phyloP scores from a whole-genome alignment of 2,329 filamentous ascomycete species.

The Emydomyces testavorans region DNA sequence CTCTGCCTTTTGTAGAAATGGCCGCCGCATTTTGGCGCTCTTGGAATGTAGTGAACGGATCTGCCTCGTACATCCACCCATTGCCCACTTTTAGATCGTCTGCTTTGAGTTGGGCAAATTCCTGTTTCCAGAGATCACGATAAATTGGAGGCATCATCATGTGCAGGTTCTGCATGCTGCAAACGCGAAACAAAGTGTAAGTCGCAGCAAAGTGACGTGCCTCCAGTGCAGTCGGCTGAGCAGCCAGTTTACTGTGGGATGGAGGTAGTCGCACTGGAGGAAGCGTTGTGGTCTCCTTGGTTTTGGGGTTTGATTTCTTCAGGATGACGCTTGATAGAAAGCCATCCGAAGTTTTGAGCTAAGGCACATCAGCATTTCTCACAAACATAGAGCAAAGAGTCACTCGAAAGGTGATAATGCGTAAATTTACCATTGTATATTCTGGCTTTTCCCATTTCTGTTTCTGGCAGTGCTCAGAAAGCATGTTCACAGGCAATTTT shows the following conservation, averaged over 20 bases:
- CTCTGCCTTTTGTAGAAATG: conserved; percentile 58
- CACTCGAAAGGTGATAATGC: background rate
- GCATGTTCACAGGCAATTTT: conserved; percentile 84
- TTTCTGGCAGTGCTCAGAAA: conserved; percentile 90
- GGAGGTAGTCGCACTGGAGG: conserved; percentile 73
- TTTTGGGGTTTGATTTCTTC: conserved; percentile 63
- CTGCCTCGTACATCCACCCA: conserved; percentile 87
- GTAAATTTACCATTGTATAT: conserved; percentile 58
- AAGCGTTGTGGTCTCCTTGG: conserved; percentile 60
- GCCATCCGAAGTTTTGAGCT: conserved; percentile 59
- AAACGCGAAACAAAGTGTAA: conserved; percentile 81
- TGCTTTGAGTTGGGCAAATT: conserved; percentile 72
- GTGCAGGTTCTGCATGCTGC: conserved; percentile 90
- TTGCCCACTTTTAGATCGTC: conserved; percentile 65
- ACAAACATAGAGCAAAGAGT: background rate
- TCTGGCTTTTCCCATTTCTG: conserved; percentile 92
- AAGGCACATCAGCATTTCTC: conserved; percentile 12
- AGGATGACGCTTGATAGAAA: conserved; percentile 74
- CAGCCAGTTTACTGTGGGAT: conserved; percentile 62
- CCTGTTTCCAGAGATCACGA: conserved; percentile 76
- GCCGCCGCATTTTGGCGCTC: conserved; percentile 70
- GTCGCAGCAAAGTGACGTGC: conserved; percentile 87
- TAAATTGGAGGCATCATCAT: conserved; percentile 89
- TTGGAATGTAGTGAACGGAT: conserved; percentile 72
- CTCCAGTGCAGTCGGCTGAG: conserved; percentile 70